Evolutionary conservation across 2,329 filamentous ascomycete genomes (phyloP).

Genomic region (Fusarium caatingaense): DNA sequence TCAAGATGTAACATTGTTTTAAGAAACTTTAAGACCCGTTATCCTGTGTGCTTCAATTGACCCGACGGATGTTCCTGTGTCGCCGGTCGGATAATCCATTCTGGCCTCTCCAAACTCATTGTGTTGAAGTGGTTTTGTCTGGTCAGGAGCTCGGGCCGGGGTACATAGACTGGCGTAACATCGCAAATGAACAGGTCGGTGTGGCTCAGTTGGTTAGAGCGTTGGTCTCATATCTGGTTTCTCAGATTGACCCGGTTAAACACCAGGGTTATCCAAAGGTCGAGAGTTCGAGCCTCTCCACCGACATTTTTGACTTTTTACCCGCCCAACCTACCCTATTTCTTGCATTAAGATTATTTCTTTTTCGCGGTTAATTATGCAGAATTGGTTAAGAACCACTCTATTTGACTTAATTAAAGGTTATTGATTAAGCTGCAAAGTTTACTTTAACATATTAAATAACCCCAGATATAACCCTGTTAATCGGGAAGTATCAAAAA

Average conservation of each 20-base stretch:
- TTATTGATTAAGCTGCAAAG: too few relatives aligned
- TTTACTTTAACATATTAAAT: too few relatives aligned
- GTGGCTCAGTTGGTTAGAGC: slow-evolving; percentile 35
- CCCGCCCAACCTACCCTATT: not conserved
- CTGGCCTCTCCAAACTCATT: accelerated
- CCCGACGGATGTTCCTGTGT: not conserved
- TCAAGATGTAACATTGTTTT: too few relatives aligned
- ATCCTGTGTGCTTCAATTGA: accelerated
- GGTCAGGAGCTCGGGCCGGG: not conserved
- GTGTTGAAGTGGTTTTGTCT: too few relatives aligned
- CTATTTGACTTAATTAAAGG: too few relatives aligned
- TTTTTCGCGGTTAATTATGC: not conserved
- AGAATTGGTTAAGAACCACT: too few relatives aligned
- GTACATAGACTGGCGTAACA: not conserved
- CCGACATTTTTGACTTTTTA: slow-evolving; percentile 5
- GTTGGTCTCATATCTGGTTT: slow-evolving; percentile 32
- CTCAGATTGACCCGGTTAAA: slow-evolving; percentile 15
- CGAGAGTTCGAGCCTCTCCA: slow-evolving; percentile 40
- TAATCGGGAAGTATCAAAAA: too few relatives aligned
- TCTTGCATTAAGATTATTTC: too few relatives aligned
- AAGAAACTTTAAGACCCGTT: not conserved
- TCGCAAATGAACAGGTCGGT: not conserved
- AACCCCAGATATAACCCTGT: too few relatives aligned
- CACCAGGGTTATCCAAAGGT: slow-evolving; percentile 35
- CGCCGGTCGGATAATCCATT: not conserved